Conservation (phyloP, 495 filamentous ascomycete genomes). For the Trichoderma orchidacearum region DNA sequence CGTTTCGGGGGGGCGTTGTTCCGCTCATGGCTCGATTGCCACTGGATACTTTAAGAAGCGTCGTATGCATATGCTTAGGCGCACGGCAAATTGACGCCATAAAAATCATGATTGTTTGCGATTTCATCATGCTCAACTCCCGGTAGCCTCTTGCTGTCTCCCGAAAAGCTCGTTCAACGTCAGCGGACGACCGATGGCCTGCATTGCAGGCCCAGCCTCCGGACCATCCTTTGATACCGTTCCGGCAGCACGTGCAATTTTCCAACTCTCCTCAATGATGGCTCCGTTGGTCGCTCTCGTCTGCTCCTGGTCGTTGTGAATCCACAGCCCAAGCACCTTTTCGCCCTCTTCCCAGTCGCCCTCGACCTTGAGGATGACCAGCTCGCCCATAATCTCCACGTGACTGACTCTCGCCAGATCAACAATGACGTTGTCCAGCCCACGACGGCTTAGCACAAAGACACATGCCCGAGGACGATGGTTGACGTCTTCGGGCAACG, state of each 20-base stretch:
- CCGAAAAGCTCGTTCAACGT: conserved; percentile 3
- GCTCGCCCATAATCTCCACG: conserved; percentile 25
- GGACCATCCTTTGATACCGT: background rate
- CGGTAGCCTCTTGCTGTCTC: background rate
- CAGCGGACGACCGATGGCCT: conserved; percentile 1
- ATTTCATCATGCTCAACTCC: too few relatives aligned
- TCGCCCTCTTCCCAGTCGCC: conserved; percentile 16
- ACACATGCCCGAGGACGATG: conserved; percentile 18
- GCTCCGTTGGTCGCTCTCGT: conserved; percentile 21
- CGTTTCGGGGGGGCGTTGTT: too few relatives aligned
- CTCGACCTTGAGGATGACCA: conserved; percentile 29
- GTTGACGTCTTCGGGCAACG: conserved; percentile 15
- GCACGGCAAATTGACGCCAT: too few relatives aligned
- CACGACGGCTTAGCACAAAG: conserved; percentile 33
- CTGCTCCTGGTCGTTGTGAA: conserved; percentile 28
- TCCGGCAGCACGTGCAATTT: conserved; percentile 14
- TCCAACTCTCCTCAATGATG: conserved; percentile 25
- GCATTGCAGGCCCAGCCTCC: conserved; percentile 4
- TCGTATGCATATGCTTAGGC: too few relatives aligned
- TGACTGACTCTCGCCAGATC: conserved; percentile 24
- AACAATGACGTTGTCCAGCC: conserved; percentile 26
- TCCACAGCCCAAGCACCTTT: conserved; percentile 30
- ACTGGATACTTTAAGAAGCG: too few relatives aligned
- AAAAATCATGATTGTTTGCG: too few relatives aligned
- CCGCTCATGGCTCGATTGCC: too few relatives aligned